These are phyloP conservation scores for Spencermartinsiella europaea DNA, from an alignment of 805 yeast species.

Conservation along the genomic window DNA sequence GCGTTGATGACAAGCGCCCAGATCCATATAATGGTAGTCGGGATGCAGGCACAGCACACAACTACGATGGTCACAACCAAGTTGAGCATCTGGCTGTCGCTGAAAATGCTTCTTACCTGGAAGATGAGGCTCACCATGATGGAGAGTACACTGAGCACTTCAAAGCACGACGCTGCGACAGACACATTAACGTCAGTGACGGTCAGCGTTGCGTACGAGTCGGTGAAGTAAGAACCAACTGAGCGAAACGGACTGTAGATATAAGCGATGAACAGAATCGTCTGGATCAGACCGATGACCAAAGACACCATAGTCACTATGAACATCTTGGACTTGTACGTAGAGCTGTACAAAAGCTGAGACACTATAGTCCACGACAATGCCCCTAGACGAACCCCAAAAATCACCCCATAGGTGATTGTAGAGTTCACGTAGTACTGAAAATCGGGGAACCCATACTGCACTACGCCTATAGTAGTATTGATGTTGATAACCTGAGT, in stretches of 20 bases:
- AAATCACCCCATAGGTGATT: conserved; percentile 35
- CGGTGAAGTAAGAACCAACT: conserved; percentile 44
- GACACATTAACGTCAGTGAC: conserved; percentile 41
- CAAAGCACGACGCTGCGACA: conserved; percentile 59
- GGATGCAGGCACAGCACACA: conserved; percentile 46
- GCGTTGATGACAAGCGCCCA: conserved; percentile 40
- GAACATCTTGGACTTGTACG: conserved; percentile 64
- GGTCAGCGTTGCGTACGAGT: conserved; percentile 38
- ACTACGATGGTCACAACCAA: conserved; percentile 43
- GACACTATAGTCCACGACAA: conserved; percentile 38
- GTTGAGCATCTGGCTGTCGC: conserved; percentile 28
- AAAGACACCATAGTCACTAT: conserved; percentile 63
- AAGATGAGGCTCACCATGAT: conserved; percentile 63
- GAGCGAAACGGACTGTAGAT: conserved; percentile 49
- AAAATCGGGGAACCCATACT: conserved; percentile 8
- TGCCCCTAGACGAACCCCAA: conserved; percentile 57
- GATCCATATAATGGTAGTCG: conserved; percentile 57
- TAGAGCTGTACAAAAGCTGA: conserved; percentile 40
- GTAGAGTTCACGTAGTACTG: conserved; percentile 4
- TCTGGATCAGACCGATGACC: conserved; percentile 50
- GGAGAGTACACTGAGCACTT: conserved; percentile 51
- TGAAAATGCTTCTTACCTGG: conserved; percentile 68
- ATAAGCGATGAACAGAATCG: conserved; percentile 54
- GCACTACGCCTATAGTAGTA: conserved; percentile 11
- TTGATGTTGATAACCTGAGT: conserved; percentile 4